These are phyloP conservation scores for Plasmodiophora brassicae DNA, from an alignment of 208 protist species.

Conservation along the genomic window DNA sequence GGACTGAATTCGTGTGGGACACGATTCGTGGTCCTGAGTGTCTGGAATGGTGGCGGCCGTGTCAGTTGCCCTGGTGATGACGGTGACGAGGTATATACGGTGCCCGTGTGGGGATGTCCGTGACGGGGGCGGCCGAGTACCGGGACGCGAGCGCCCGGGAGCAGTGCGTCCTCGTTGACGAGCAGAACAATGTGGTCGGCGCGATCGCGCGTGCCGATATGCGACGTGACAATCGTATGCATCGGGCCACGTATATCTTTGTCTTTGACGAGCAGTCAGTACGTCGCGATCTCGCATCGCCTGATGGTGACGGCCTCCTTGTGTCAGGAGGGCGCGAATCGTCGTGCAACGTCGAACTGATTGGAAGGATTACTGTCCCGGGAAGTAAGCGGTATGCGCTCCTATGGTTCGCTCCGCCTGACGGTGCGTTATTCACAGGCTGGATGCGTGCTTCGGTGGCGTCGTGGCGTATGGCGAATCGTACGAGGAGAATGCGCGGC, in stretches of 20 bases:
- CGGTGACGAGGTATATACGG: too few relatives aligned
- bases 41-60: too few relatives aligned
- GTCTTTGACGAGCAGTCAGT: neutral
- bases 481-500: neutral
- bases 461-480: neutral
- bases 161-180: too few relatives aligned
- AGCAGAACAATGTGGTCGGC: neutral
- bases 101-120: too few relatives aligned
- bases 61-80: too few relatives aligned
- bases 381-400: neutral
- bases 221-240: neutral
- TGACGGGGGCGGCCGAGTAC: too few relatives aligned
- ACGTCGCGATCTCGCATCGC: neutral
- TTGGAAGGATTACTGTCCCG: neutral
- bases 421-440: neutral
- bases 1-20: too few relatives aligned
- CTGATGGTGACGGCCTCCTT: neutral
- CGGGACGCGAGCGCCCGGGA: too few relatives aligned
- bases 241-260: slow-evolving; percentile 8
- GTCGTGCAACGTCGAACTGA: neutral
- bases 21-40: too few relatives aligned
- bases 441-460: slow-evolving; percentile 15
- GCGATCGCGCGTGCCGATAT: neutral
- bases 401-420: too few relatives aligned
- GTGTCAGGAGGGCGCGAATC: neutral